Evolutionary conservation across 805 yeast genomes (phyloP).

Genomic region (Komagataella pastoris): DNA sequence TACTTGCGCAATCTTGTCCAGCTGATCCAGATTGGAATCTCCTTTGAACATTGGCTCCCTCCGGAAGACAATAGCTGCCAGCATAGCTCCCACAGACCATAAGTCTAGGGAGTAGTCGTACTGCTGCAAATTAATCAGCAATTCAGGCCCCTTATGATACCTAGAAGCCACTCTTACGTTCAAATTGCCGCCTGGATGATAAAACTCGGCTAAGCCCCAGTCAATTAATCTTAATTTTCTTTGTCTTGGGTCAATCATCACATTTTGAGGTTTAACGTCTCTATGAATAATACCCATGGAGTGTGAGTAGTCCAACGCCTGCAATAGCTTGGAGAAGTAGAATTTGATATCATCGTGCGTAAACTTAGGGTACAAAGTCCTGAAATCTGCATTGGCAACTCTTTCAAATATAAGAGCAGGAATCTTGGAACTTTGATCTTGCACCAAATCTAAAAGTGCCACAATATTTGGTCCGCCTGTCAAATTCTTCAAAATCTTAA

Average conservation of each 20-base stretch:
- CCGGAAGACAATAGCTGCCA: slow-evolving; percentile 82
- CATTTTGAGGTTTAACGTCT: slow-evolving; percentile 92
- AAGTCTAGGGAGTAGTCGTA: slow-evolving; percentile 87
- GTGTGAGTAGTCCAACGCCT: slow-evolving; percentile 81
- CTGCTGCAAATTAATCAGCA: slow-evolving; percentile 71
- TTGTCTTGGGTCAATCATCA: slow-evolving; percentile 79
- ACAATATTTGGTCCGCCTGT: slow-evolving; percentile 78
- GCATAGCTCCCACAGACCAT: slow-evolving; percentile 91
- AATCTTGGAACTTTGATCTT: slow-evolving; percentile 67
- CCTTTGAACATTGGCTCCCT: slow-evolving; percentile 92
- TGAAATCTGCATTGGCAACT: slow-evolving; percentile 72
- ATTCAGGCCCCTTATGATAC: slow-evolving; percentile 88
- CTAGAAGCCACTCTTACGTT: slow-evolving; percentile 91
- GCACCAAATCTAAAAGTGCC: slow-evolving; percentile 64
- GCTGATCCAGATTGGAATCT: slow-evolving; percentile 79
- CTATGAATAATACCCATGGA: slow-evolving; percentile 94
- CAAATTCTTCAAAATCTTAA: slow-evolving; percentile 73
- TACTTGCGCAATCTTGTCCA: slow-evolving; percentile 79
- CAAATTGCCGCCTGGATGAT: slow-evolving; percentile 79
- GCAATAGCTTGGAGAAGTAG: slow-evolving; percentile 70
- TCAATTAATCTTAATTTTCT: slow-evolving; percentile 70
- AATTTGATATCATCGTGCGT: slow-evolving; percentile 64
- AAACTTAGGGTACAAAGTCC: slow-evolving; percentile 69
- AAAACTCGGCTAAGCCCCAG: slow-evolving; percentile 94
- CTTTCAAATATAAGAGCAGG: slow-evolving; percentile 84